A percentile compares a stretch with the other conserved stretches of the same genome.
These are phyloP conservation scores for Eruca vesicaria DNA, from an alignment of 441 rosid genomes.

Conservation along the genomic window DNA sequence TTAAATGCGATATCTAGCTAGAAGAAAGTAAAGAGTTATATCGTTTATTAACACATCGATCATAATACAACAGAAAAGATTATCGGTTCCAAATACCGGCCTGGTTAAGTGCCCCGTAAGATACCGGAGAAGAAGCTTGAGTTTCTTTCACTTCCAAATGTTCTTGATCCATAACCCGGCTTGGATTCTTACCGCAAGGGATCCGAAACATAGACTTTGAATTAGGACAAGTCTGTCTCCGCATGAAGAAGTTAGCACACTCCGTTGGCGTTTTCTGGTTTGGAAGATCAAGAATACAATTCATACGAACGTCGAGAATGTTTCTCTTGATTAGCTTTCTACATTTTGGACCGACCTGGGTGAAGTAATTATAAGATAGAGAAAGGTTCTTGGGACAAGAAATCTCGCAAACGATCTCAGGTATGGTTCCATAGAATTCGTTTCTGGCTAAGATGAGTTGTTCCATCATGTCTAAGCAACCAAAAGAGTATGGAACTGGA, in stretches of 20 bases:
- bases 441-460: slow-evolving; percentile 69
- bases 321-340: slow-evolving; percentile 48
- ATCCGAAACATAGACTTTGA: slow-evolving; percentile 46
- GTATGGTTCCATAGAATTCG: slow-evolving; percentile 59
- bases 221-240: slow-evolving; percentile 49
- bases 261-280: slow-evolving; percentile 62
- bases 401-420: slow-evolving; percentile 65
- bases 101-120: slow-evolving; percentile 17
- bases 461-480: slow-evolving; percentile 59
- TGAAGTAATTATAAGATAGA: slow-evolving; percentile 65
- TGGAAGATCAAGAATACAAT: slow-evolving; percentile 68
- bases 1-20: too few species aligned
- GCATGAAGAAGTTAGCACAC: slow-evolving; percentile 56
- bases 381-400: slow-evolving; percentile 51
- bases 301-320: slow-evolving; percentile 61
- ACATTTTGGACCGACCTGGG: slow-evolving; percentile 59
- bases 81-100: slow-evolving; percentile 26
- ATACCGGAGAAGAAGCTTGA: slow-evolving; percentile 10
- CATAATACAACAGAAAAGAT: not conserved
- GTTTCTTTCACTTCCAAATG: not conserved
- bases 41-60: too few species aligned
- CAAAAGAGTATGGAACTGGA: slow-evolving; percentile 52
- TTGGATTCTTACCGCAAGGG: slow-evolving; percentile 46
- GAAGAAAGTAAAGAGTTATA: too few species aligned
- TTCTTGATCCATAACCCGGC: slow-evolving; percentile 18